Evolutionary conservation across 1,284 basidiomycete genomes (phyloP).

Genomic region (Malassezia sp.): DNA sequence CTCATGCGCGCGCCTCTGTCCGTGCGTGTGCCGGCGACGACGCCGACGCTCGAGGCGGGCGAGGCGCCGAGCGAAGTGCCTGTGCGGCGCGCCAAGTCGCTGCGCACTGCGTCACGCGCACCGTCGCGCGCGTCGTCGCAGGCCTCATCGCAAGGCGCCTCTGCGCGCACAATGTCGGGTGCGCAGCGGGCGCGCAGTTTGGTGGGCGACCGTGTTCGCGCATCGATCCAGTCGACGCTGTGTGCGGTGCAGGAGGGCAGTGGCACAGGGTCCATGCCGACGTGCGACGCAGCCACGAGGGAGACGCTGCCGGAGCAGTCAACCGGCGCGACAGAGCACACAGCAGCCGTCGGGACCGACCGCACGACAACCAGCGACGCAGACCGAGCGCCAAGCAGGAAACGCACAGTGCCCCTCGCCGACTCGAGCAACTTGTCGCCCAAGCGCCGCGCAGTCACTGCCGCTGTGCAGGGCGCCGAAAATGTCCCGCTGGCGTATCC

Average conservation of each 20-base stretch:
- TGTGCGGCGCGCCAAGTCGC: slow-evolving; percentile 5
- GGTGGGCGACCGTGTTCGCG: slow-evolving; percentile 11
- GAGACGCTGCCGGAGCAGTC: too few relatives aligned
- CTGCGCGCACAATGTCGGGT: background rate
- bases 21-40: slow-evolving; percentile 6
- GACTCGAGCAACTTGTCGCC: slow-evolving; percentile 10
- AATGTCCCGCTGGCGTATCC: background rate
- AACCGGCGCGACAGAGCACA: too few relatives aligned
- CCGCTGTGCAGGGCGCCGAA: background rate
- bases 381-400: background rate
- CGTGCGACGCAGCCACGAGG: too few relatives aligned
- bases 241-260: slow-evolving; percentile 8
- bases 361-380: too few relatives aligned
- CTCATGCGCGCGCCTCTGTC: slow-evolving; percentile 10
- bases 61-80: background rate
- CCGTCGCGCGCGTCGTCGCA: background rate
- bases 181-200: slow-evolving; percentile 13
- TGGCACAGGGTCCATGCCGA: too few relatives aligned
- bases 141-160: too few relatives aligned
- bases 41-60: background rate
- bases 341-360: too few relatives aligned
- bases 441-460: slow-evolving; percentile 8
- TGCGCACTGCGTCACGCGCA: slow-evolving; percentile 5
- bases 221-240: slow-evolving; percentile 14
- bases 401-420: slow-evolving; percentile 7